These are phyloP conservation scores for Jaltomata sinuosa DNA, from an alignment of 257 asterid genomes.

Conservation along the genomic window DNA sequence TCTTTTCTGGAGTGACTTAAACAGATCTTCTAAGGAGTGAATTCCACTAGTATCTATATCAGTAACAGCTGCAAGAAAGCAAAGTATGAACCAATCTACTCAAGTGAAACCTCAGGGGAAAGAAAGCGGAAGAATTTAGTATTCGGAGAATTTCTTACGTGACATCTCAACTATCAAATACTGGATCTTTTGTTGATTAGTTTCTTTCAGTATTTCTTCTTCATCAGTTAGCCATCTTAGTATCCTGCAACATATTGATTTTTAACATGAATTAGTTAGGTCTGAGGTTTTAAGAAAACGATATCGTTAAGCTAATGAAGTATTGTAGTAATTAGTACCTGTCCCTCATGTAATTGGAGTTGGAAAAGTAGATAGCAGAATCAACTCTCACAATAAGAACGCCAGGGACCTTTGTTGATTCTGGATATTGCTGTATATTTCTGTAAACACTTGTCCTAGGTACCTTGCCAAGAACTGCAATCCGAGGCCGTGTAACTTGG, in stretches of 20 bases:
- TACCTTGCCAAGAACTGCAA: slow-evolving; percentile 50
- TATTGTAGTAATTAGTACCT: slow-evolving; percentile 36
- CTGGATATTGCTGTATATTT: slow-evolving; percentile 66
- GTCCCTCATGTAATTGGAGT: slow-evolving; percentile 61
- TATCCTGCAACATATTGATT: slow-evolving; percentile 15
- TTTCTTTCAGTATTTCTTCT: slow-evolving; percentile 28
- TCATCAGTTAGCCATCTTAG: slow-evolving; percentile 68
- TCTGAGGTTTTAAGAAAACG: background rate
- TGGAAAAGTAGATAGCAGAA: slow-evolving; percentile 70
- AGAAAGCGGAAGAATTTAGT: background rate
- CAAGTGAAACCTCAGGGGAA: background rate
- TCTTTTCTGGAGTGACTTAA: slow-evolving; percentile 46
- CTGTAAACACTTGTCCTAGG: slow-evolving; percentile 60
- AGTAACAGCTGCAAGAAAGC: slow-evolving; percentile 64
- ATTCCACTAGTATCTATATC: slow-evolving; percentile 91
- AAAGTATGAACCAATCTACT: background rate
- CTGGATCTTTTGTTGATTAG: slow-evolving; percentile 24
- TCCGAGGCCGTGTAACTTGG: slow-evolving; percentile 69
- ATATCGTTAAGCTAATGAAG: background rate
- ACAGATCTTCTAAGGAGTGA: slow-evolving; percentile 66
- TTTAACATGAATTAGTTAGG: background rate
- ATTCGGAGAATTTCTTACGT: slow-evolving; percentile 20
- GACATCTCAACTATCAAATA: slow-evolving; percentile 61
- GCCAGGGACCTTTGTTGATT: slow-evolving; percentile 58
- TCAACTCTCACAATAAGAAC: slow-evolving; percentile 51